Evolutionary conservation across 179 eudicot genomes (phyloP), one percentile per base, ranked within the genome.

Genomic region (Beta corolliflora): DNA sequence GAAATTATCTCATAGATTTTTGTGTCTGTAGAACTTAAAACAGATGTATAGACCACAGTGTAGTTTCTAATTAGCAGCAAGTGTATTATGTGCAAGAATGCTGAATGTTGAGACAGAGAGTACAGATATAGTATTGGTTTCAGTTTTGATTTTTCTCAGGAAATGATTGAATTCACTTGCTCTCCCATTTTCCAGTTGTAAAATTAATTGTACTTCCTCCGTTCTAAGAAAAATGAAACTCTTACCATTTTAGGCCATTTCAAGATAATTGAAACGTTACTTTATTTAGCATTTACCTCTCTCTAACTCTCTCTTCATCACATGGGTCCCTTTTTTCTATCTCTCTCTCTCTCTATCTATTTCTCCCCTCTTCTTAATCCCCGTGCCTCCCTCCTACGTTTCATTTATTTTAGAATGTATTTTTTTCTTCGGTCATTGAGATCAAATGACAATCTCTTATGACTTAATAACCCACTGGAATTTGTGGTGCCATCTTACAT

Each of bases 41-140:
- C 19, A 50, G 41, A 73, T 50, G 5, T 54, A 23, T 15, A 7
- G 13, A 66, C 31, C 50, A 65, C 31, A 6, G 23, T 66, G 5
- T 46, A 61, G 59, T 50, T 31, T 78, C 41, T 5, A 25, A 55
- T 31, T 0, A 46, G 61, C 29, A 31, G 23, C 31, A 18, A 9
- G 59, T 73, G 60, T 50, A 23, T 5, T 48, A 54, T 80, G 36
- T n/a, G 21, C 21, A 54, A 31, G 55, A 72, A 18, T 80, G 72
- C 54, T 80, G 12, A 19, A 68, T 31, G 71, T 63, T 61, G 65
- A 55, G 23, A 54, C 16, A 21, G 19, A 14, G 25, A 64, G 29
- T 54, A n/a, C 15, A 11, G 21, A 54, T 53, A 21, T 74, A 75
- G 21, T 45, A 13, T 55, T 5, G 65, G 6, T 16, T 19, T 65